Base-by-base conservation (phyloP, 805 yeast genomes). In the Myxozyma neglecta region DNA sequence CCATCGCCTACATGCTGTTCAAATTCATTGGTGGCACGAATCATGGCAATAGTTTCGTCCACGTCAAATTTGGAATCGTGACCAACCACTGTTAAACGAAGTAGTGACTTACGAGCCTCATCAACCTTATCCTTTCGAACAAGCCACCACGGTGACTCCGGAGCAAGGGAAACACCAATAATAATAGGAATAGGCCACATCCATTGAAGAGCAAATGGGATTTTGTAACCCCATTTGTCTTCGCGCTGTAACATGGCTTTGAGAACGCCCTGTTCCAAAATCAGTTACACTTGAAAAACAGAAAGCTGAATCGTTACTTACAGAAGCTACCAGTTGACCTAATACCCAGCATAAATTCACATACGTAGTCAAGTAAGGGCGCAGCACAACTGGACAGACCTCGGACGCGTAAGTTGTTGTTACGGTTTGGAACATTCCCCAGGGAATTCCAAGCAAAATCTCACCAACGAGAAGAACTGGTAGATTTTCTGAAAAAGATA, bases 121-220 rank as follows among this genome's bases (percentile, higher is more conserved):
- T 45, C 46, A 6, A 13, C 2, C 36, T 48, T 34, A n/a, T 37
- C 48, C 16, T 40, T 13, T 9, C 65, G 52, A 4, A 61, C 60
- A 9, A 61, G 54, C 65, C 65, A 61, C 65, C 65, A 53, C 0
- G 65, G 65, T 13, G 65, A 61, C 43, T 61, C 65, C 2, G 74
- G 74, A n/a, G 87, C 87, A 46, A 84, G 81, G 16, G 61, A 64
- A 11, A 67, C 55, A n/a, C 56, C 66, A 4, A 81, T 70, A 35
- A 78, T 67, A 34, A 84, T 70, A 43, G 84, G 83, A 10, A 78
- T 69, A 11, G 85, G 81, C 86, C 86, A 84, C 5, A 77, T 71
- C 87, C 87, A 84, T 72, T 84, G 88, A 10, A 84, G 60, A 2
- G 83, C 86, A 70, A 81, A 83, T 9, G 88, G 87, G 45, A 82